Evolutionary conservation across 805 yeast genomes (phyloP), one percentile per base, ranked within the genome.

Genomic region (Blastobotrys americana): DNA sequence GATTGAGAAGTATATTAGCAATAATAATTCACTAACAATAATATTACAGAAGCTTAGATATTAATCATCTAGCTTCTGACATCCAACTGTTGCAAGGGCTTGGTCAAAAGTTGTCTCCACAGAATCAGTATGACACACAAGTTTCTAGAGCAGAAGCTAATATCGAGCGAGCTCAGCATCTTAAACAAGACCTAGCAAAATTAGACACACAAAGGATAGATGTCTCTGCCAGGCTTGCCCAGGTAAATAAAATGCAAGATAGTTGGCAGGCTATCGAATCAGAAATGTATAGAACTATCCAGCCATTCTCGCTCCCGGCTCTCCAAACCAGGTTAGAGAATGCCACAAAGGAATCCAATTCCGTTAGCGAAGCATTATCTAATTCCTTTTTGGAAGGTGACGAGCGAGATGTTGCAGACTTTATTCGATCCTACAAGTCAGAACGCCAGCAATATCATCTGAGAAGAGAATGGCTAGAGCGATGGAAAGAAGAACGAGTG

Each of bases 401-500:
- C 20, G 57, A 47, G 39, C 43, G n/a, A 16, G 46, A 38, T 6
- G 68, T 66, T n/a, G 49, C 47, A 3, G 67, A 58, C 9, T 73
- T 77, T 53, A 60, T 78, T 10, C 51, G 56, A 13, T 57, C 58
- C n/a, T 78, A 74, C 55, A 58, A 65, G 39, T 49, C 49, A 2
- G 67, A 65, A 34, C 61, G 81, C 39, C 64, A 65, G 17, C 49
- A 60, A 22, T 76, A 65, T 53, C 74, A 77, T 56, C 37, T 70
- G 37, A 59, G 71, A 33, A 66, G 65, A 41, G 80, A 76, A 53
- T 69, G 74, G 52, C 54, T 73, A 39, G 65, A 65, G 33, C 66
- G 80, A 21, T 66, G 80, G 67, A 57, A 59, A 42, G 73, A 71
- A 48, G 73, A 66, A 40, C 50, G 74, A 38, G 70, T 69, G 2